phyloP scores from a whole-genome alignment of 2,329 filamentous ascomycete genomes.

The Trichophyton verrucosum region DNA sequence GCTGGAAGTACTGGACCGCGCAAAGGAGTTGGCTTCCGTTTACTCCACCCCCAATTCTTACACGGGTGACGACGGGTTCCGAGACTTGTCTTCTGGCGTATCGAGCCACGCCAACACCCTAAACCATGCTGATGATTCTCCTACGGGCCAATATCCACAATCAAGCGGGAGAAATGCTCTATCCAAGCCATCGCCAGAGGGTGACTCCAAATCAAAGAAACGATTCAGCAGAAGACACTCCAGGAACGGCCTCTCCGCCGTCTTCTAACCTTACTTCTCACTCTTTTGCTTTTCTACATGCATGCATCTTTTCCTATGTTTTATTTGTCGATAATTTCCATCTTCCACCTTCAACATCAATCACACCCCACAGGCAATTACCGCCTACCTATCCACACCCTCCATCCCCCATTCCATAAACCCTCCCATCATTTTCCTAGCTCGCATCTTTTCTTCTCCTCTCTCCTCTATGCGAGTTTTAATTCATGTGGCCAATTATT shows the following conservation, averaged over 20 bases:
- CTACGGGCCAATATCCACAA: slow-evolving; percentile 20
- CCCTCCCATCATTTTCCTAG: not conserved
- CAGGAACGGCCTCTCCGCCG: slow-evolving; percentile 82
- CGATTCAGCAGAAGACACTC: slow-evolving; percentile 85
- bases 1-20: slow-evolving; percentile 77
- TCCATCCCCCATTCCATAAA: not conserved
- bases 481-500: slow-evolving; percentile 19
- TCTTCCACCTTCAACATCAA: not conserved
- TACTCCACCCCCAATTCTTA: slow-evolving; percentile 50
- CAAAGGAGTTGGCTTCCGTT: slow-evolving; percentile 69
- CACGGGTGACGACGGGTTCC: slow-evolving; percentile 53
- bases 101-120: slow-evolving; percentile 49
- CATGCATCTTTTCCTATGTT: not conserved
- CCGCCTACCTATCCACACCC: not conserved
- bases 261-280: slow-evolving; percentile 48
- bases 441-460: not conserved
- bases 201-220: slow-evolving; percentile 45
- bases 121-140: slow-evolving; percentile 30
- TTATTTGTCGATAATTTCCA: not conserved
- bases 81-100: slow-evolving; percentile 56
- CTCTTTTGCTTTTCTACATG: not conserved
- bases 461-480: not conserved
- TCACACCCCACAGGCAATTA: no score
- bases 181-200: slow-evolving; percentile 25
- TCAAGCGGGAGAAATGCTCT: slow-evolving; percentile 34